These are phyloP conservation scores for Musa acuminata DNA, from an alignment of 176 grass and related monocot genomes.

Conservation along the genomic window DNA sequence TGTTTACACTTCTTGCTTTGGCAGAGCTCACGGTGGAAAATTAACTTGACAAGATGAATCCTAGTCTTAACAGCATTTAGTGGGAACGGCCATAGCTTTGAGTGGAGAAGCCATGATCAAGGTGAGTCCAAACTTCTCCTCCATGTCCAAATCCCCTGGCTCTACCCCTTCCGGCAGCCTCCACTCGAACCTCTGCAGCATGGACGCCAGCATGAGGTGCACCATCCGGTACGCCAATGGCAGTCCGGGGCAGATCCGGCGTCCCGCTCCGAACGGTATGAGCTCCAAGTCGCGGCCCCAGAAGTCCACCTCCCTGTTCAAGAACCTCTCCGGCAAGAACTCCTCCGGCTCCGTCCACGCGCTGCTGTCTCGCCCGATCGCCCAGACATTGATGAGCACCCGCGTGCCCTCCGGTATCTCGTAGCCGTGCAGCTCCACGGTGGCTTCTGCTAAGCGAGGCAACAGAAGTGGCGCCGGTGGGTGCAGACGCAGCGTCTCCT, in stretches of 20 bases:
- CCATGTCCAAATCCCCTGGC: background rate
- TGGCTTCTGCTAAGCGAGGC: no score
- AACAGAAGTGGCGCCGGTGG: no score
- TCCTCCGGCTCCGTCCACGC: no score
- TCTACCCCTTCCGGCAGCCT: constrained; percentile 1
- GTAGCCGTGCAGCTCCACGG: no score
- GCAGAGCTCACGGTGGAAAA: no score
- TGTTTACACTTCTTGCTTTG: no score
- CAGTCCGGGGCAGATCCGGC: constrained; percentile 2
- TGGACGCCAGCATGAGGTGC: constrained; percentile 3
- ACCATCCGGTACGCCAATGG: constrained; percentile 5
- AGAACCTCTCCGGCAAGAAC: constrained; percentile 39
- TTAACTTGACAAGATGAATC: no score
- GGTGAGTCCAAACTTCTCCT: background rate
- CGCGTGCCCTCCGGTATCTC: no score
- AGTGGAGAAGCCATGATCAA: background rate
- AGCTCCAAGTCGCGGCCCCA: constrained; percentile 14
- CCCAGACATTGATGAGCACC: no score
- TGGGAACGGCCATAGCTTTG: background rate
- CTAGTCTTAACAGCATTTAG: no score
- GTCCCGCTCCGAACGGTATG: constrained; percentile 1
- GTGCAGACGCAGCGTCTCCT: no score
- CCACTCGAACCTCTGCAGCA: constrained; percentile 13
- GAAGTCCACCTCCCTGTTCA: constrained; percentile 26
- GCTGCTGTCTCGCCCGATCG: no score